phyloP scores from a whole-genome alignment of 805 yeast genomes.

The Komagataella phaffii region DNA sequence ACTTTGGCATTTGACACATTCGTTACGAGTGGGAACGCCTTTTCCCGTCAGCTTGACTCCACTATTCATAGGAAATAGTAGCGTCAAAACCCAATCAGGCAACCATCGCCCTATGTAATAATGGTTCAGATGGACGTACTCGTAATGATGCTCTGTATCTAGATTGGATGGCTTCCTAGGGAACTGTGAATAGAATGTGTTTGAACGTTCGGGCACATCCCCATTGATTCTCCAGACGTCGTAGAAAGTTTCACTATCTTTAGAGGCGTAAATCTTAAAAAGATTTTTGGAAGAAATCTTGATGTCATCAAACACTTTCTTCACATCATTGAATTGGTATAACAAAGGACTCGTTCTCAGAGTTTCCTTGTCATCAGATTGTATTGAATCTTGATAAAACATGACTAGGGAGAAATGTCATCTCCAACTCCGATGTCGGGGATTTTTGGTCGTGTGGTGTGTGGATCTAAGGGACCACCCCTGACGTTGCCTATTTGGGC shows the following conservation, averaged over 20 bases:
- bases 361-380: slow-evolving; percentile 10
- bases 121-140: slow-evolving; percentile 14
- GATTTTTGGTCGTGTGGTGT: not conserved
- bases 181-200: slow-evolving; percentile 16
- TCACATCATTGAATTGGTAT: slow-evolving; percentile 2
- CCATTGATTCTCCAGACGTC: slow-evolving; percentile 14
- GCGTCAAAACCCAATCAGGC: slow-evolving; percentile 12
- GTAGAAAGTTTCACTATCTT: slow-evolving; percentile 14
- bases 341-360: slow-evolving; percentile 3
- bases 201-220: slow-evolving; percentile 14
- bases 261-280: slow-evolving; percentile 9
- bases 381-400: slow-evolving; percentile 11
- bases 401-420: not conserved
- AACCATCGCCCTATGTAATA: slow-evolving; percentile 20
- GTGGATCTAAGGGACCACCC: not conserved
- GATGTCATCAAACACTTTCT: not conserved
- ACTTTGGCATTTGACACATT: slow-evolving; percentile 15
- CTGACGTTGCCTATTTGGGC: not conserved
- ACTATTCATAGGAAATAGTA: slow-evolving; percentile 15
- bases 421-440: not conserved
- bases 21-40: slow-evolving; percentile 16
- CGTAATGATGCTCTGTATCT: slow-evolving; percentile 18
- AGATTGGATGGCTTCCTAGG: slow-evolving; percentile 18
- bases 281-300: slow-evolving; percentile 5
- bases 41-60: slow-evolving; percentile 12